Conservation (phyloP, 805 yeast species). For the Cyberlindnera galapagoensis region DNA sequence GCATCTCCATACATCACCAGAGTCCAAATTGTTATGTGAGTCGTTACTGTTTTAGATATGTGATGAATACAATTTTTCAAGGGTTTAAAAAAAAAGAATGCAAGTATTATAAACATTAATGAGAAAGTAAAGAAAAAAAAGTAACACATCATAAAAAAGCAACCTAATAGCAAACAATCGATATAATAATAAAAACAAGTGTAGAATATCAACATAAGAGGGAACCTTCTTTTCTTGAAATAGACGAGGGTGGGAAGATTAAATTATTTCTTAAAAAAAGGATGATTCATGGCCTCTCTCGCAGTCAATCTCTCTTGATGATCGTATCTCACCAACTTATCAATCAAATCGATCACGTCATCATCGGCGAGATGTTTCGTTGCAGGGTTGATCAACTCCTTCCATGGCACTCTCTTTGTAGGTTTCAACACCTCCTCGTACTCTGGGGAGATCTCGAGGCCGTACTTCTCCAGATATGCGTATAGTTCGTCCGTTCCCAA, state of each 20-base stretch:
- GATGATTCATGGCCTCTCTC: conserved; percentile 77
- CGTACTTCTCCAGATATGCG: conserved; percentile 64
- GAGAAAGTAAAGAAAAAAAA: neutral
- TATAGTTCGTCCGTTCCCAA: conserved; percentile 79
- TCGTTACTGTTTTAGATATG: no score
- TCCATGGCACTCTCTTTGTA: conserved; percentile 55
- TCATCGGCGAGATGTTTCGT: conserved; percentile 68
- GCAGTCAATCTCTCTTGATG: conserved; percentile 88
- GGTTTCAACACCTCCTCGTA: conserved; percentile 57
- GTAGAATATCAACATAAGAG: no score
- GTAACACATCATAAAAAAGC: neutral
- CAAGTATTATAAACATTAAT: neutral
- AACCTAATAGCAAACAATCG: no score
- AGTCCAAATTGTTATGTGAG: no score
- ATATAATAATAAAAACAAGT: no score
- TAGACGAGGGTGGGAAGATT: no score
- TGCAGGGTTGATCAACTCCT: conserved; percentile 58
- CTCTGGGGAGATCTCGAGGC: conserved; percentile 63
- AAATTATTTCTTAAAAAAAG: conserved; percentile 33
- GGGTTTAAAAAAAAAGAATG: neutral
- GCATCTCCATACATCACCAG: no score
- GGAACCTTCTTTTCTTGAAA: no score
- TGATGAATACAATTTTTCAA: no score
- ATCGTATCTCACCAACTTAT: conserved; percentile 73
- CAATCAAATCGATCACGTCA: conserved; percentile 77